phyloP scores from a whole-genome alignment of 176 grass and related monocot genomes.

The Olyra latifolia region DNA sequence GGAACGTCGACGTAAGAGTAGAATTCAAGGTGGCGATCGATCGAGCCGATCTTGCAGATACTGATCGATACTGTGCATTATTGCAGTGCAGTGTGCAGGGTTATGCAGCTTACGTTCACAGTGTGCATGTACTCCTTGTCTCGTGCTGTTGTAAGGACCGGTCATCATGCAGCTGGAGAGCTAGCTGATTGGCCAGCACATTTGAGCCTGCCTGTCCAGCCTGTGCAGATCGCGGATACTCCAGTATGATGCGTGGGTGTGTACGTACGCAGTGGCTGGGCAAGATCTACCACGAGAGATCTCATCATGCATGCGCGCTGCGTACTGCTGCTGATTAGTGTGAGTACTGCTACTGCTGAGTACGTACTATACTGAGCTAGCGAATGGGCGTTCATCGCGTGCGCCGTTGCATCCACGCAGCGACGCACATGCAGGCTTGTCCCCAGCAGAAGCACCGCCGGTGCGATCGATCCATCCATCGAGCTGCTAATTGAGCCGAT shows the following conservation, averaged over 20 bases:
- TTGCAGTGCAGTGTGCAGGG: background rate
- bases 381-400: background rate
- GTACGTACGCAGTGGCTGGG: conserved; percentile 23
- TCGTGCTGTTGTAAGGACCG: background rate
- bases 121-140: background rate
- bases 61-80: background rate
- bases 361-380: background rate
- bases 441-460: background rate
- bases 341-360: background rate
- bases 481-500: background rate
- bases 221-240: background rate
- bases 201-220: background rate
- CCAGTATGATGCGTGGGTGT: background rate
- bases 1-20: background rate
- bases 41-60: too few relatives aligned
- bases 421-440: conserved; percentile 8
- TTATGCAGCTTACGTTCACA: background rate
- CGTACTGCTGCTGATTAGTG: too few relatives aligned
- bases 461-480: conserved; percentile 8
- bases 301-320: background rate
- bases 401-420: background rate
- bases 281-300: conserved; percentile 41
- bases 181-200: background rate
- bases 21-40: background rate
- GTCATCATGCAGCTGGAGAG: background rate